phyloP scores from a whole-genome alignment of 495 filamentous ascomycete species.

The Clavariopsis aquatica region DNA sequence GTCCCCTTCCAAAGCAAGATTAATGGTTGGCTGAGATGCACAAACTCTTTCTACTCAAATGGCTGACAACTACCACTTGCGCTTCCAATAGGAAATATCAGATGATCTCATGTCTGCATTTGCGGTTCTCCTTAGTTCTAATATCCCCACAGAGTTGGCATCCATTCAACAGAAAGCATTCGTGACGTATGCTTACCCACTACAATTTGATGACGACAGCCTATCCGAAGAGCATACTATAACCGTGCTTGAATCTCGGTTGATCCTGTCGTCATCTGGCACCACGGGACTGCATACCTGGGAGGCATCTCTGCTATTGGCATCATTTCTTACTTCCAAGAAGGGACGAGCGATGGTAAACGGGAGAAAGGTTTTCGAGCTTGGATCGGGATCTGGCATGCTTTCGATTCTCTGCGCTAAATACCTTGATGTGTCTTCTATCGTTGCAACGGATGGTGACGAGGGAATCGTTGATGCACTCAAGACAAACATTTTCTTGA shows the following conservation, averaged over 20 bases:
- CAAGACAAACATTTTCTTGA: constrained; percentile 66
- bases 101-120: constrained; percentile 68
- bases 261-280: constrained; percentile 69
- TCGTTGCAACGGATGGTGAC: constrained; percentile 81
- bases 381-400: constrained; percentile 87
- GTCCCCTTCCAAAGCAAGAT: background rate
- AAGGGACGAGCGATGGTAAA: constrained; percentile 50
- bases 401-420: constrained; percentile 79
- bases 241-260: constrained; percentile 70
- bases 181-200: constrained; percentile 62
- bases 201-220: constrained; percentile 4
- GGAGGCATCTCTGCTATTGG: constrained; percentile 89
- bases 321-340: constrained; percentile 59
- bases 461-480: constrained; percentile 68
- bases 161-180: constrained; percentile 74
- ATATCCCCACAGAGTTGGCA: constrained; percentile 58
- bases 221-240: constrained; percentile 43
- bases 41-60: constrained; percentile 2
- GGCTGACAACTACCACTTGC: constrained; percentile 36
- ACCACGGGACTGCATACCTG: constrained; percentile 90
- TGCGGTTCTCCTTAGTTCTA: constrained; percentile 58
- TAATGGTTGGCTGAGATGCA: background rate
- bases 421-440: constrained; percentile 61
- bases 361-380: constrained; percentile 71
- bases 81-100: constrained; percentile 65